Percentiles rank a stretch among this genome's conserved stretches.
phyloP scores from a whole-genome alignment of 2,329 filamentous ascomycete species.

The Diaporthe destruens region DNA sequence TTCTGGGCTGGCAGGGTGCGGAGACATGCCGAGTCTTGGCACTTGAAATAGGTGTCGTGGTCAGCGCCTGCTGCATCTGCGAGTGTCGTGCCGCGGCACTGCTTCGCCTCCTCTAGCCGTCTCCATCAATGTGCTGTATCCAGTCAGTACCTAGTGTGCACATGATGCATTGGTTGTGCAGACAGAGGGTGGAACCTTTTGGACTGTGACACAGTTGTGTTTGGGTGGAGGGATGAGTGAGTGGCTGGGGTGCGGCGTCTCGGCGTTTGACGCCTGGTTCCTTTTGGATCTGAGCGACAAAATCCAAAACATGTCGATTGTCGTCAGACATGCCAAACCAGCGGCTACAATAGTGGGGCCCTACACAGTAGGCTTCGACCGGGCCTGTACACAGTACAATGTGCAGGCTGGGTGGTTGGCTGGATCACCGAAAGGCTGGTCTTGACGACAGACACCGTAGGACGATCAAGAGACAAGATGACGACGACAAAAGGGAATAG shows the following conservation, averaged over 20 bases:
- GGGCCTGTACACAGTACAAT: not conserved
- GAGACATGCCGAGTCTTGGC: slow-evolving; percentile 21
- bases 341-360: slow-evolving; percentile 17
- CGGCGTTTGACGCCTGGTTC: slow-evolving; percentile 30
- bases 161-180: not conserved
- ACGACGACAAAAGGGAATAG: not conserved
- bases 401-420: slow-evolving; percentile 15
- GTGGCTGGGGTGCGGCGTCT: slow-evolving; percentile 8
- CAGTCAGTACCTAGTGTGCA: not conserved
- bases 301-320: slow-evolving; percentile 31
- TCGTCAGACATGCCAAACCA: slow-evolving; percentile 19
- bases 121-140: not conserved
- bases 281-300: slow-evolving; percentile 24
- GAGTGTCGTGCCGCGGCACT: not conserved
- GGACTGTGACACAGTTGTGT: not conserved
- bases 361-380: not conserved
- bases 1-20: not conserved
- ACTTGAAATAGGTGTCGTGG: slow-evolving; percentile 14
- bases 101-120: not conserved
- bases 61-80: slow-evolving; percentile 13
- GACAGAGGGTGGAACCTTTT: not conserved
- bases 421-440: not conserved
- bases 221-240: slow-evolving; percentile 7
- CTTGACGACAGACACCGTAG: not conserved
- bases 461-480: not conserved